These are phyloP conservation scores for Neocatenulostroma microsporum DNA, from an alignment of 2,329 filamentous ascomycete genomes.

Conservation along the genomic window DNA sequence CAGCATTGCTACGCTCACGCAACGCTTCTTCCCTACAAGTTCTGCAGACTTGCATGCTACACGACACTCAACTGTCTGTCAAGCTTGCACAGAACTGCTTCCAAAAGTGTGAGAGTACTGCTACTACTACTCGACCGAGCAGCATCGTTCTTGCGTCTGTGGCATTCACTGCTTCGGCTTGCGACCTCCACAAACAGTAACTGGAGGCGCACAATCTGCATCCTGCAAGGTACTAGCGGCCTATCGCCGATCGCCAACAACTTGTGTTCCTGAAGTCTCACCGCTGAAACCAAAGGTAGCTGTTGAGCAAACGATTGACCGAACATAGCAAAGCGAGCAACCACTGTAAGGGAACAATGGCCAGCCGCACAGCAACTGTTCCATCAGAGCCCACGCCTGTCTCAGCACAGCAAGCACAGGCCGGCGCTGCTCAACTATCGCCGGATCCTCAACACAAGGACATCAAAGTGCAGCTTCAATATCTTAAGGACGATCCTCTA, in stretches of 20 bases:
- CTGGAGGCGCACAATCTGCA: conserved; percentile 2
- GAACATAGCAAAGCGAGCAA: too few relatives aligned
- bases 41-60: too few relatives aligned
- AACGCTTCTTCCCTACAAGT: too few relatives aligned
- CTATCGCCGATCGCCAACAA: conserved; percentile 1
- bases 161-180: too few relatives aligned
- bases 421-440: neutral
- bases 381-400: neutral
- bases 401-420: neutral
- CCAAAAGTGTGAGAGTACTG: too few relatives aligned
- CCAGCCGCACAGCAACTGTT: neutral
- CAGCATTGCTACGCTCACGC: too few relatives aligned
- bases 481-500: conserved; percentile 21
- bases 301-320: neutral
- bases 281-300: neutral
- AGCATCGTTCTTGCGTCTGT: too few relatives aligned
- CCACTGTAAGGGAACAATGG: conserved; percentile 2
- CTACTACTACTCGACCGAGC: too few relatives aligned
- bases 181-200: too few relatives aligned
- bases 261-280: too few relatives aligned
- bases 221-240: conserved; percentile 5
- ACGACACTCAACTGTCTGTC: too few relatives aligned
- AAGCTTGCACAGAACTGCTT: too few relatives aligned
- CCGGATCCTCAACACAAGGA: conserved; percentile 25
- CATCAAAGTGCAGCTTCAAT: conserved; percentile 20